Evolutionary conservation across 2,329 filamentous ascomycete species (phyloP), one percentile per base, ranked within the genome.

Genomic region (Nothophaeocryptopus gaeumannii): DNA sequence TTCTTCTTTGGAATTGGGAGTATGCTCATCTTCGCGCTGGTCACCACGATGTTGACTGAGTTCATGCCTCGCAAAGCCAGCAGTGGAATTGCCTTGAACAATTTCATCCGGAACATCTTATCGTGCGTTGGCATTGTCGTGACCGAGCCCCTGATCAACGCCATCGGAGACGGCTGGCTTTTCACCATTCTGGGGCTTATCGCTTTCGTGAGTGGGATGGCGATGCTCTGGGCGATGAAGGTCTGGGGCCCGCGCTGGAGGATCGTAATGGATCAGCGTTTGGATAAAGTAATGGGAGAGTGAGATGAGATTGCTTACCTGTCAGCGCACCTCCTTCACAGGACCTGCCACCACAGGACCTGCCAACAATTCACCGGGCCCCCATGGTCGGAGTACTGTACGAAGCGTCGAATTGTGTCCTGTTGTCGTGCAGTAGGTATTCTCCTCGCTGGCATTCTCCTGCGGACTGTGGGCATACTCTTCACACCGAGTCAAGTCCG

Each of bases 1-100:
- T 69, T 69, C 60, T 68, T 69, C 65, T 93, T 92, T 61, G 89
- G 89, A 12, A 60, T 87, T 3, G 84, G 85, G 2, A 85, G 80
- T 30, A 93, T 95, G 89, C 75, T 93, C 3, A 83, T 90, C 29
- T 90, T 88, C 70, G 79, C 81, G 41, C 78, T 82, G 59, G 57
- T 81, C 0, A 90, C 87, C 0, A 93, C 89, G 0, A 90, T 93
- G 86, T 74, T 93, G 58, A 92, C 88, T 0, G 88, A 93, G 64
- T 90, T 92, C 63, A 85, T 92, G 76, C 86, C 86, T 11, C 78
- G 81, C 36, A 77, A 79, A 55, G 85, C 84, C 42, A 86, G 83
- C 3, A 80, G 80, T 9, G 88, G 87, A 1, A 86, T 92, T 2
- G 89, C 88, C 0, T 74, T 91, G 37, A 91, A 92, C 68, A 92